A percentile compares a stretch with the other conserved stretches of the same genome.
phyloP scores from a whole-genome alignment of 163 green algal genomes.

The Scenedesmus sp. region DNA sequence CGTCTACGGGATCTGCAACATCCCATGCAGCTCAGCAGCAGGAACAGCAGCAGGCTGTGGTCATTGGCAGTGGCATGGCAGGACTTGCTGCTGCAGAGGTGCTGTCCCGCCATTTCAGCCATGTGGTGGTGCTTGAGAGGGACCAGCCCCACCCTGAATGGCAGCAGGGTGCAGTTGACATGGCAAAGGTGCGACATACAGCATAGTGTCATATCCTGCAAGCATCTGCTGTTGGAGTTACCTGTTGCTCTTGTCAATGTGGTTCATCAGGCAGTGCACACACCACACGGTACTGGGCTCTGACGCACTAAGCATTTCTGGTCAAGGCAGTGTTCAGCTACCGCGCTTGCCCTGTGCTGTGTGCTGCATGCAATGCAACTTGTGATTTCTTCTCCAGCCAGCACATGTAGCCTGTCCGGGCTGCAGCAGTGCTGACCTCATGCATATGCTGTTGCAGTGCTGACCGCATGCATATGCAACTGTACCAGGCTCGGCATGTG shows the following conservation, averaged over 20 bases:
- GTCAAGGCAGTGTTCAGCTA: neutral
- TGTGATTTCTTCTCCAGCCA: neutral
- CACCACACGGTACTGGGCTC: no score
- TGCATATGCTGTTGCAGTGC: neutral
- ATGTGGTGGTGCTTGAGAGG: slow-evolving; percentile 21
- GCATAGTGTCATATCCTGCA: neutral
- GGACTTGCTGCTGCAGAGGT: slow-evolving; percentile 16
- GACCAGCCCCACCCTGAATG: slow-evolving; percentile 13
- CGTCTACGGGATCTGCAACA: neutral
- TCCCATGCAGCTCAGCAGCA: neutral
- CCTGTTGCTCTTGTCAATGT: neutral
- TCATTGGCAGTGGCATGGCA: slow-evolving; percentile 34
- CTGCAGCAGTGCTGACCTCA: neutral
- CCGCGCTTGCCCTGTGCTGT: neutral
- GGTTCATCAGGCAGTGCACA: neutral
- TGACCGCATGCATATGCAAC: neutral
- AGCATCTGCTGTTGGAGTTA: neutral
- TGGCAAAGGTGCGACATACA: neutral
- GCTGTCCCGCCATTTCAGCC: slow-evolving; percentile 10
- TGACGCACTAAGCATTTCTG: neutral
- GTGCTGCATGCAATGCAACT: neutral
- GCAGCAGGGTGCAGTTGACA: slow-evolving; percentile 12
- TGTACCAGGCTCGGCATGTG: neutral
- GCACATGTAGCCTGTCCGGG: neutral
- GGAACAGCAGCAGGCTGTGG: slow-evolving; percentile 3